Evolutionary conservation across 1,284 basidiomycete genomes (phyloP).

Genomic region (Rhodotorula sp.): DNA sequence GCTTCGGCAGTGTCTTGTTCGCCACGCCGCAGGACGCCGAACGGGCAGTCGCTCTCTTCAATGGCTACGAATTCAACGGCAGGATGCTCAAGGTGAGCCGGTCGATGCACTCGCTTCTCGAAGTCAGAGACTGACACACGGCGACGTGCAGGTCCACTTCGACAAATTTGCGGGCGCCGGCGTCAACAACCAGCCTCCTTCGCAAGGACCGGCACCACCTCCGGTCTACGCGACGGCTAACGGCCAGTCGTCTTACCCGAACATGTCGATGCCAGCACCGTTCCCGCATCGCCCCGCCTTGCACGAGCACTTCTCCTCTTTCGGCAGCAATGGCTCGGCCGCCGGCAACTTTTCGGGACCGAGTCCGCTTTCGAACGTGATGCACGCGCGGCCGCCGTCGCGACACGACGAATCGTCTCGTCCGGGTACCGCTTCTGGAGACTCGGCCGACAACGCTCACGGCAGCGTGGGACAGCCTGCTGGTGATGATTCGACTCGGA

Average conservation of each 20-base stretch:
- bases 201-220: not conserved
- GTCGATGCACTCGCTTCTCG: no score
- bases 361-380: constrained; percentile 8
- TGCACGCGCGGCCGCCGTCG: not conserved
- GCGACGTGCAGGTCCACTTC: constrained; percentile 59
- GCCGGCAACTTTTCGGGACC: not conserved
- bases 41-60: constrained; percentile 61
- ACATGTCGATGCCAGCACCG: not conserved
- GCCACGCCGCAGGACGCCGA: constrained; percentile 81
- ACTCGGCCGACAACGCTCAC: no score
- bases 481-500: no score
- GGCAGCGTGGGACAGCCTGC: no score
- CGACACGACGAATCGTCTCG: not conserved
- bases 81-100: constrained; percentile 64
- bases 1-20: constrained; percentile 85
- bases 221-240: not conserved
- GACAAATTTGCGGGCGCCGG: constrained; percentile 60
- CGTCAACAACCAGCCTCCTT: constrained; percentile 2
- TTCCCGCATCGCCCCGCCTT: constrained; percentile 1
- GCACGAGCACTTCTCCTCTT: constrained; percentile 3
- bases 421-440: no score
- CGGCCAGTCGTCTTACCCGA: not conserved
- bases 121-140: not conserved
- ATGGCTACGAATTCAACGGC: constrained; percentile 69
- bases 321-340: constrained; percentile 1